Evolutionary conservation across 805 yeast species (phyloP).

Genomic region (Zygosaccharomyces rouxii): DNA sequence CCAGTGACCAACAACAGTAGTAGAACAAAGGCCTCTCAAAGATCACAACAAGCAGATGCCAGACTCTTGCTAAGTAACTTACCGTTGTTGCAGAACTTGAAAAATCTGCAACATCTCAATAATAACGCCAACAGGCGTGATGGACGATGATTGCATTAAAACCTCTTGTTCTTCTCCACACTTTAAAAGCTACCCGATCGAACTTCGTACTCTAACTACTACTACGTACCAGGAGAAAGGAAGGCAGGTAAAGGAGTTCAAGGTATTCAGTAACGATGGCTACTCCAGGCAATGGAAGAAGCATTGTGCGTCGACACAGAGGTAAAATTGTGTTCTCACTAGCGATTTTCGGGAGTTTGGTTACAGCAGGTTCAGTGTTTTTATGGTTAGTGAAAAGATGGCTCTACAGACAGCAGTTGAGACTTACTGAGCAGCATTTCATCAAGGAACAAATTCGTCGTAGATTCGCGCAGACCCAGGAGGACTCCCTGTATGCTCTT

Average conservation of each 20-base stretch:
- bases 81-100: conserved; percentile 18
- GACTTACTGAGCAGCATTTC: conserved; percentile 51
- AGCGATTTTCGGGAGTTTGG: conserved; percentile 21
- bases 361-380: conserved; percentile 30
- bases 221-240: background rate
- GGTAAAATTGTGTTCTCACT: conserved; percentile 25
- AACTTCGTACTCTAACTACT: background rate
- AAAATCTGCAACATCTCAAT: conserved; percentile 11
- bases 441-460: conserved; percentile 68
- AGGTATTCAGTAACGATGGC: background rate
- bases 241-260: background rate
- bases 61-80: conserved; percentile 11
- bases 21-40: background rate
- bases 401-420: conserved; percentile 41
- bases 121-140: background rate
- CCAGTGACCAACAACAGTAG: background rate
- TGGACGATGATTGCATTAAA: background rate
- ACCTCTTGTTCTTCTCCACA: background rate
- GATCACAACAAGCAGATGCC: conserved; percentile 1
- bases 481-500: conserved; percentile 81
- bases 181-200: background rate
- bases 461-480: conserved; percentile 86
- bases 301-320: conserved; percentile 24
- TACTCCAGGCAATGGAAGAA: conserved; percentile 8
- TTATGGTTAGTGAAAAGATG: conserved; percentile 29